Conservation (phyloP, 306 rosid genomes). For the Prunus dulcis region DNA sequence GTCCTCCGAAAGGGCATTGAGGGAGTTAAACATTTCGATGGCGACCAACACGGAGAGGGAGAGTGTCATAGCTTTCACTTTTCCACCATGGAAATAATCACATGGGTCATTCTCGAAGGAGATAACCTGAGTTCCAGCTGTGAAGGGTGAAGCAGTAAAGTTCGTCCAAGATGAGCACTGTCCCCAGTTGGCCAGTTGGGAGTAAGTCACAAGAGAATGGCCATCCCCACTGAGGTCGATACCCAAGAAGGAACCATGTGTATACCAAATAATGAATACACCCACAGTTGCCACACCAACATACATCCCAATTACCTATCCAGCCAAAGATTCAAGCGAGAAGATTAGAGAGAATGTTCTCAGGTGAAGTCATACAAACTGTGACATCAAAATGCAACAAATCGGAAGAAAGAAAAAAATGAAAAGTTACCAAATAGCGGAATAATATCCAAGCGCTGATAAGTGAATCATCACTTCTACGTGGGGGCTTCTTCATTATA, state of each 20-base stretch:
- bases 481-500: constrained; percentile 84
- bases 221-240: constrained; percentile 68
- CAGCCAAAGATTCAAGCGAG: neutral
- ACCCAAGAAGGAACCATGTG: constrained; percentile 70
- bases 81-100: constrained; percentile 61
- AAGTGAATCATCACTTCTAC: constrained; percentile 64
- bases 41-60: constrained; percentile 83
- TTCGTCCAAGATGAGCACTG: constrained; percentile 67
- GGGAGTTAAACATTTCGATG: constrained; percentile 83
- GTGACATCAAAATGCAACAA: neutral
- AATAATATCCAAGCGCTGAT: constrained; percentile 73
- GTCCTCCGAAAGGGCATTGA: constrained; percentile 76
- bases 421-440: constrained; percentile 63
- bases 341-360: neutral
- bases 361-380: neutral
- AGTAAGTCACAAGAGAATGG: constrained; percentile 65
- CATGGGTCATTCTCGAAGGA: constrained; percentile 47
- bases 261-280: constrained; percentile 72
- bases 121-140: constrained; percentile 47
- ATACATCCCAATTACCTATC: constrained; percentile 69
- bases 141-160: constrained; percentile 70
- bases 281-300: constrained; percentile 89
- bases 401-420: neutral
- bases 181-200: constrained; percentile 78
- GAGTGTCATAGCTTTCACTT: constrained; percentile 75